Base-by-base conservation (phyloP, 495 filamentous ascomycete genomes). In the Penicillium turbatum region DNA sequence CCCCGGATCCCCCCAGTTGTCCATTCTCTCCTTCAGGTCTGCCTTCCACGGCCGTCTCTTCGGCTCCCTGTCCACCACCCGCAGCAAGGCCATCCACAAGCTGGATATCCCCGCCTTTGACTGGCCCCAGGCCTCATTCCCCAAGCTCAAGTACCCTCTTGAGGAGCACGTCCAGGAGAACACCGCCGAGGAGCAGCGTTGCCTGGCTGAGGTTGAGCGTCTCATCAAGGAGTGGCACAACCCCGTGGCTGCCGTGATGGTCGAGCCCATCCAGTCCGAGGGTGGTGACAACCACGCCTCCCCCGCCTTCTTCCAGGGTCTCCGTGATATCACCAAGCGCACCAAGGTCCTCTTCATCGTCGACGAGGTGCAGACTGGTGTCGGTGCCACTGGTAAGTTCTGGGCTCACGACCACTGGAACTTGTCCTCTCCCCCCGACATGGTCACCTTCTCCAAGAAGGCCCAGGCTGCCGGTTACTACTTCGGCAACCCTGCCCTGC, bases 401-500 rank as follows among this genome's bases (percentile, higher is more conserved):
- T 98, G 93, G 93, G 93, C 95, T 2, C 93, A 98, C 76, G 95
- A 97, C 56, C 93, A 97, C 82, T 98, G 93, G 93, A 76, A 87
- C 69, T 79, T 97, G 44, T 62, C 76, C 30, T 73, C 85, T 29
- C 91, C 95, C 17, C 95, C 93, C 6, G 93, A 98, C 76, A 96
- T 98, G 85, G 93, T 98, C 30, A 97, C 93, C 26, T 98, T 98
- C 78, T 87, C 82, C 65, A 98, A 98, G 84, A 98, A 98, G 79
- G 95, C 93, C 17, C 93, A 98, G 78, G 92, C 95, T 7, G 93
- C 93, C 29, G 93, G 93, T 30, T 98, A 95, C 81, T 98, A 96
- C 79, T 98, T 82, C 66, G 89, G 90, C 27, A 88, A 95, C 77
- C 82, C 83, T 15, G 81, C 86, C 41, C 80, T 98, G 53, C 81